These are phyloP conservation scores for Drosera capensis DNA, from an alignment of 148 eudicot species.

Conservation along the genomic window DNA sequence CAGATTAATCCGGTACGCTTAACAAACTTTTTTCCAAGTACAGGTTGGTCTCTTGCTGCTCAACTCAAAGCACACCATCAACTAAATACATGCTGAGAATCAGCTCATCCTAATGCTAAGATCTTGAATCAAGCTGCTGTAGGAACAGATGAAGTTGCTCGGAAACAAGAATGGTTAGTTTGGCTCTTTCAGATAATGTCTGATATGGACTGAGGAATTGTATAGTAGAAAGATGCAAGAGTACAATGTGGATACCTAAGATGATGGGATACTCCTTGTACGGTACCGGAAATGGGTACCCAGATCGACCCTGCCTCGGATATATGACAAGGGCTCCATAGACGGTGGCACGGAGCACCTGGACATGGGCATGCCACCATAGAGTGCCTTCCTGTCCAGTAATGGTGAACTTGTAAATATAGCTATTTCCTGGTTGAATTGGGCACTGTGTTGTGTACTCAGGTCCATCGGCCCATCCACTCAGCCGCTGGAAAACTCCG, in stretches of 20 bases:
- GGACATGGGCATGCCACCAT: slow-evolving; percentile 10
- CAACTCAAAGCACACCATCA: too few species aligned
- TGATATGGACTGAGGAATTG: too few species aligned
- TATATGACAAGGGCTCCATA: slow-evolving; percentile 7
- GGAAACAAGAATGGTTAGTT: too few species aligned
- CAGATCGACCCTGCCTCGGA: slow-evolving; percentile 5
- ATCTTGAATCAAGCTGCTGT: too few species aligned
- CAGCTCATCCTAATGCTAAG: too few species aligned
- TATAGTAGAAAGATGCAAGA: too few species aligned
- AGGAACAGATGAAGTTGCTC: too few species aligned
- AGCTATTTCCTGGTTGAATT: slow-evolving; percentile 8
- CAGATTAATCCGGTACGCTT: too few species aligned
- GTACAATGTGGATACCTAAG: slow-evolving; percentile 4
- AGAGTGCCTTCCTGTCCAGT: slow-evolving; percentile 9
- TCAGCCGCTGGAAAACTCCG: slow-evolving; percentile 5
- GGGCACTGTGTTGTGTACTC: slow-evolving; percentile 10
- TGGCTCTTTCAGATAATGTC: too few species aligned
- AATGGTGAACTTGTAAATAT: slow-evolving; percentile 5
- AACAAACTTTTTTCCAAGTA: background rate
- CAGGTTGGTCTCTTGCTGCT: background rate
- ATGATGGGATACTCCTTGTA: slow-evolving; percentile 3
- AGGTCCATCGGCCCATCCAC: slow-evolving; percentile 10
- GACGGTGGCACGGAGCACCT: slow-evolving; percentile 8
- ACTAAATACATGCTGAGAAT: too few species aligned
- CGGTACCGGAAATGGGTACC: slow-evolving; percentile 10